Conservation (phyloP, 148 eudicot species). For the Vaccinium myrtillus region DNA sequence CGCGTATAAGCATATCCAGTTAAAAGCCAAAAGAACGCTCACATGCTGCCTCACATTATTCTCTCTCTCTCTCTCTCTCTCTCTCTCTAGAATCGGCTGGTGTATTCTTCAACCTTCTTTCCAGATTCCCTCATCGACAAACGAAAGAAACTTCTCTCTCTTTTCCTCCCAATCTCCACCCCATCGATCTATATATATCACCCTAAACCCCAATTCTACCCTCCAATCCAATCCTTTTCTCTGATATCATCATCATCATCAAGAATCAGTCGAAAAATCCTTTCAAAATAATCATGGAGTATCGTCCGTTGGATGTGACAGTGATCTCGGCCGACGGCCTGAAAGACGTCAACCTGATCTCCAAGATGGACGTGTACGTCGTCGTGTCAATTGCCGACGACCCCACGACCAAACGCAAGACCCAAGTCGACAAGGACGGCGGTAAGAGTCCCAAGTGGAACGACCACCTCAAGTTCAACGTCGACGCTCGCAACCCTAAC, state of each 20-base stretch:
- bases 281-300: conserved; percentile 26
- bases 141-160: background rate
- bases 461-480: conserved; percentile 38
- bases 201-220: background rate
- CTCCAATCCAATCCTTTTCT: background rate
- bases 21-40: no score
- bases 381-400: conserved; percentile 48
- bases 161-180: background rate
- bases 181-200: background rate
- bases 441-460: conserved; percentile 59
- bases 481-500: conserved; percentile 44
- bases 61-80: no score
- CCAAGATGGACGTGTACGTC: conserved; percentile 66
- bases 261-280: background rate
- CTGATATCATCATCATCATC: no score
- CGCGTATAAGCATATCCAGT: no score
- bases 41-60: no score
- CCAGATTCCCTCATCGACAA: background rate
- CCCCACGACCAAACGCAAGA: conserved; percentile 37
- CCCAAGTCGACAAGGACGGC: conserved; percentile 46
- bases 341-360: conserved; percentile 46
- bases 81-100: background rate
- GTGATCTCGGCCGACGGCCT: conserved; percentile 47
- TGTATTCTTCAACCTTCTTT: background rate
- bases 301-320: conserved; percentile 51